Base-by-base conservation (phyloP, 495 filamentous ascomycete genomes). In the Talaromyces trachyspermus region DNA sequence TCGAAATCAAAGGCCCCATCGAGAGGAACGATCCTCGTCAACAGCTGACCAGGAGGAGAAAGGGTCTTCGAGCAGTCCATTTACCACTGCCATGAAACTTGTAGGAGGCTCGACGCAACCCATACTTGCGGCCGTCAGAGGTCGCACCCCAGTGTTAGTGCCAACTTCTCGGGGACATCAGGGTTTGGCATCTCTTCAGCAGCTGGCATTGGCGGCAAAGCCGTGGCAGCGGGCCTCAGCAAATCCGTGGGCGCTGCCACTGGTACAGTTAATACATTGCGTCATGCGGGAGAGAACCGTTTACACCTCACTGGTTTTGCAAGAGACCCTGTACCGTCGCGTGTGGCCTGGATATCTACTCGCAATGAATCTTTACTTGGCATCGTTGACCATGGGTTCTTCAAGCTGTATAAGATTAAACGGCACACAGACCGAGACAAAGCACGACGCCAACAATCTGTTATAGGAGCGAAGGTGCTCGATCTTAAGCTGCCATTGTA, bases 221-320 rank as follows among this genome's bases (percentile, higher is more conserved):
- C 82, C 6, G 79, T 95, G 36, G 88, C 86, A 36, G 84, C 84
- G 12, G 84, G 88, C 11, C 79, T 95, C 26, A 87, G 84, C 54
- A 84, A 88, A 63, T 92, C 88, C 17, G 75, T 92, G 52, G 85
- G 86, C 30, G 88, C 84, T 46, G 84, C 84, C 46, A 84, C 83
- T 22, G 86, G 78, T 24, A 87, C 83, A 9, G 83, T 90, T 48
- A 83, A 78, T 51, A 85, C 85, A 30, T 71, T 95, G 30, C 83
- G 88, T 29, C 87, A 92, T 58, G 80, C 81, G 1, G 86, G 86
- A 7, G 88, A 92, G 57, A 92, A 91, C 56, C 82, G 86, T 35
- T 73, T 97, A 7, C 79, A 87, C 49, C 68, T 95, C 19, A 79
- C 86, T 17, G 72, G 70, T 14, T 71, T 80, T 1, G 58, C 59